Base-by-base conservation (phyloP, 2,329 filamentous ascomycete genomes). In the Coleophoma crateriformis region DNA sequence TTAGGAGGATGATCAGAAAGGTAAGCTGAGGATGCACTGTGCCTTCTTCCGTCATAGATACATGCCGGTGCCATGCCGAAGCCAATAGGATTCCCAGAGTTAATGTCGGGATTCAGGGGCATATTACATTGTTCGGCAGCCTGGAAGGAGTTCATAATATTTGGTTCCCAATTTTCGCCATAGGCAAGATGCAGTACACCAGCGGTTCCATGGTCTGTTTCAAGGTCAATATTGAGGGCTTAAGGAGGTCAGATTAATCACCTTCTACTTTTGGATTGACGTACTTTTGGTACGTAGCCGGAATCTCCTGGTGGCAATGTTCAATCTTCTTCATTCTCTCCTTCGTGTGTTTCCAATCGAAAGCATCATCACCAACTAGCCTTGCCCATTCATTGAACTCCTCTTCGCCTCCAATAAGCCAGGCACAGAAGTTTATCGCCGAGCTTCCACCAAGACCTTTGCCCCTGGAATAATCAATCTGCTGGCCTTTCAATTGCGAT, bases 31-130 rank as follows among this genome's bases (percentile, higher is more conserved):
- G 65, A 66, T 0, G 78, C 71, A 0, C 76, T 81, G 0, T 70
- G 70, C 14, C 77, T 67, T 13, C 68, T 45, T 1, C 76, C 76
- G 6, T 71, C 66, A 20, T 66, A 54, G 10, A 71, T 67, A 8
- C 77, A 77, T 46, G 72, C 75, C 54, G 77, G 72, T 15, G 69
- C 55, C 27, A 73, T 61, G 1, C 69, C 70, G 62, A 82, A 71
- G 6, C 80, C 80, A 19, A 82, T 65, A 0, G 76, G 77, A 54
- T 82, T 70, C 0, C 79, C 80, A 7, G 74, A 76, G 53, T 82
- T 82, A 46, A 78, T 71, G 50, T 83, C 79, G 0, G 67, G 67
- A 50, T 81, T 82, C 33, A 72, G 52, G 0, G 69, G 62, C 35
- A 73, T 68, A 0, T 77, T 77, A 27, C 69, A 68, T 20, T 74